A percentile compares a stretch with the other conserved stretches of the same genome.
phyloP scores from a whole-genome alignment of 768 basidiomycete species.

The Neoboletus magnificus region DNA sequence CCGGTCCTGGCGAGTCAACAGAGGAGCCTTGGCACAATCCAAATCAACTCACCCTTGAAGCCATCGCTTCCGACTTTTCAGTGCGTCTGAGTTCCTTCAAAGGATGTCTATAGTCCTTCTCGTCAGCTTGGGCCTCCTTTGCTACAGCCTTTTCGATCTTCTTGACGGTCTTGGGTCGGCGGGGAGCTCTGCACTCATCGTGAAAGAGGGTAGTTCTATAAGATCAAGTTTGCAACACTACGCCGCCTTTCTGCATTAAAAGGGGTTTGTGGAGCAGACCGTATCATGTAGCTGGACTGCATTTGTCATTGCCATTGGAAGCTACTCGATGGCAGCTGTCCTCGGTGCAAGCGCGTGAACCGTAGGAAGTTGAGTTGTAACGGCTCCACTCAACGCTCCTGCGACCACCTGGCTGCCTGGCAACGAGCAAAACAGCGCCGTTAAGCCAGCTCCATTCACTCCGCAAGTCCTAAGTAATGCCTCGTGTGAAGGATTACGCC shows the following conservation, averaged over 20 bases:
- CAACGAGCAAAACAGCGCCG: slow-evolving; percentile 16
- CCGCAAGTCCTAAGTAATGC: slow-evolving; percentile 19
- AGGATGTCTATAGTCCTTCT: slow-evolving; percentile 47
- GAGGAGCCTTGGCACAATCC: background rate
- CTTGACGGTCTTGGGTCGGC: slow-evolving; percentile 30
- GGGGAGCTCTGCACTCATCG: slow-evolving; percentile 23
- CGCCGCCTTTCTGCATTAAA: background rate
- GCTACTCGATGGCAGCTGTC: too few relatives aligned
- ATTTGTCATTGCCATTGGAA: slow-evolving; percentile 3
- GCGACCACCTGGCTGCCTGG: slow-evolving; percentile 1
- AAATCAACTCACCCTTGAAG: slow-evolving; percentile 42
- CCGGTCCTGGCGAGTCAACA: slow-evolving; percentile 31
- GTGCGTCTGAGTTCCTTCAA: slow-evolving; percentile 50
- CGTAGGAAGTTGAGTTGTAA: background rate
- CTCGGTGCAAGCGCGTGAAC: background rate
- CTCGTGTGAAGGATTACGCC: background rate
- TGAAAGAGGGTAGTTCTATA: background rate
- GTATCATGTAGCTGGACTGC: background rate
- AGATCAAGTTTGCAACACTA: background rate
- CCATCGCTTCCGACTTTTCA: slow-evolving; percentile 53
- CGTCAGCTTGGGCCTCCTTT: slow-evolving; percentile 52
- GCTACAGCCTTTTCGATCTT: slow-evolving; percentile 43
- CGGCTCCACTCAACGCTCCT: slow-evolving; percentile 13
- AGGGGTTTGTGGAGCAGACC: slow-evolving; percentile 7
- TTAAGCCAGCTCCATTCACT: slow-evolving; percentile 15